Percentiles rank a stretch among this genome's conserved stretches.
These are phyloP conservation scores for Salpingoeca rosetta DNA, from an alignment of 78 protist species.

Conservation along the genomic window DNA sequence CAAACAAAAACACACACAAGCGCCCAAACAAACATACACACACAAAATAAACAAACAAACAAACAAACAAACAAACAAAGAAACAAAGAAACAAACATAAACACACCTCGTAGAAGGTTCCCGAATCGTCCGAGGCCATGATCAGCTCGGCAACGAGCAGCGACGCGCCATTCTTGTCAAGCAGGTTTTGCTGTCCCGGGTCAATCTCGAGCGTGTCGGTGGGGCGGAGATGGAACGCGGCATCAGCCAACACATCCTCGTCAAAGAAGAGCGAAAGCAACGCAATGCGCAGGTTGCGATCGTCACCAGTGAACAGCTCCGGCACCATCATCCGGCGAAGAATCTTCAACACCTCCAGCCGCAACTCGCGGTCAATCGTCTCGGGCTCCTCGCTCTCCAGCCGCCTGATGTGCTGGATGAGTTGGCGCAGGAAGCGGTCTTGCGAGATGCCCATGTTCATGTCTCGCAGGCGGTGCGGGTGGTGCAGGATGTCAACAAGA, in stretches of 20 bases:
- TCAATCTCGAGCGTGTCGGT: neutral
- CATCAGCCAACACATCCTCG: neutral
- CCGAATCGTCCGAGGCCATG: neutral
- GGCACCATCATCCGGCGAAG: neutral
- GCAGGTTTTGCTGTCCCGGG: neutral
- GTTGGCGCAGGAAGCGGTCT: neutral
- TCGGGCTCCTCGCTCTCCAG: neutral
- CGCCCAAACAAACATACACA: neutral
- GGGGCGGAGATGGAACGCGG: neutral
- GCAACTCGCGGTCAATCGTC: neutral
- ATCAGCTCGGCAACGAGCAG: neutral
- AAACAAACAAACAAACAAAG: neutral
- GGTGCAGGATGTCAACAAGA: neutral
- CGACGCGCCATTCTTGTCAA: conserved; percentile 1
- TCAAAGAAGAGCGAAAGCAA: neutral
- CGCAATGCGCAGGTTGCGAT: neutral
- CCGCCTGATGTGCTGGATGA: neutral
- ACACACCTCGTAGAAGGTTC: neutral
- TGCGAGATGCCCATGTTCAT: neutral
- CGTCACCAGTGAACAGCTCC: neutral
- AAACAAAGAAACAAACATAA: neutral
- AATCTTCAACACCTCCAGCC: neutral
- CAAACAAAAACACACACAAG: neutral
- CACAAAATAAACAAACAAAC: neutral
- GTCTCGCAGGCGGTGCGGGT: neutral